Base-by-base conservation (phyloP, 2,329 filamentous ascomycete genomes). In the Scedosporium minutisporum region DNA sequence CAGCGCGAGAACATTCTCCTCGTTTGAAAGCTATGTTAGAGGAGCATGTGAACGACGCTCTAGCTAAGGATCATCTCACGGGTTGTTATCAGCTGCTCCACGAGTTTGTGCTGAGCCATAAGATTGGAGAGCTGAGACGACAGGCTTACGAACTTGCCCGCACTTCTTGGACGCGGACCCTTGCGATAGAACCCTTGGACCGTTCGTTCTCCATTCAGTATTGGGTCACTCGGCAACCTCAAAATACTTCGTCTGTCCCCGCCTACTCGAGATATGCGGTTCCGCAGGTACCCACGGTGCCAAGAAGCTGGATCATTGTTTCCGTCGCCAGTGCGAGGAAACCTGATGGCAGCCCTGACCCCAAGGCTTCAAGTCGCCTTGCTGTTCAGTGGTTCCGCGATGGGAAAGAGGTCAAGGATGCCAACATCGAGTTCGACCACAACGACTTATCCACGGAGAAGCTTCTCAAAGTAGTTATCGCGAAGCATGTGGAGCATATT, bases 251-350 rank as follows among this genome's bases (percentile, higher is more conserved):
- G 5, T 55, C 60, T 3, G 68, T 80, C 82, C 63, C 70, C 73
- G 23, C 48, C 16, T 62, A 46, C 60, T 62, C 60, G 60, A 46
- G 25, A 21, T 62, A 62, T 27, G 60, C 60, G 4, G 53, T 62
- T 9, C 60, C 60, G 18, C 48, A 42, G 4, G 51, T 62, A 6
- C 71, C 74, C 33, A 77, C 77, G 48, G 85, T 85, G 0, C 80
- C 83, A 16, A 96, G 96, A 77, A 96, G 87, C 72, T 99, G 95
- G 93, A 80, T 99, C 58, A 87, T 97, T 66, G 80, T 99, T 60
- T 93, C 92, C 9, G 84, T 96, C 42, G 82, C 86, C 64, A 92
- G 87, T 70, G 87, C 87, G 38, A 79, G 77, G 62, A 80, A 78
- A 63, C 71, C 73, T 51, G 74, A 75, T 9, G 73, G 69, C 12